Conservation (phyloP, 2,329 filamentous ascomycete genomes). For the Triangularia setosa region DNA sequence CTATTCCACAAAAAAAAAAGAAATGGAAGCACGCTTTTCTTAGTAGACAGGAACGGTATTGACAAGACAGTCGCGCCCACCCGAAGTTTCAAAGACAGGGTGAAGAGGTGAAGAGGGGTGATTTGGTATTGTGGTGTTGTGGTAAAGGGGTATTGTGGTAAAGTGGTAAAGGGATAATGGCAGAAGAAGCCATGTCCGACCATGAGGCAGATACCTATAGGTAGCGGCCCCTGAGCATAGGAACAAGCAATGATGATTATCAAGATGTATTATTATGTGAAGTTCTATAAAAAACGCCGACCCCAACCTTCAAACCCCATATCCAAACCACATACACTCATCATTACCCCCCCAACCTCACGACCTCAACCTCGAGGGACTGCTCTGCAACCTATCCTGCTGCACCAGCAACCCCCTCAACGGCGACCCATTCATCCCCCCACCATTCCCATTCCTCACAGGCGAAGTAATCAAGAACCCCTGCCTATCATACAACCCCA, state of each 20-base stretch:
- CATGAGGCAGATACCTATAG: too few relatives aligned
- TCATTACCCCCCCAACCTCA: not conserved
- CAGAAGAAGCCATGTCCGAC: too few relatives aligned
- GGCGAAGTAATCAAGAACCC: slow-evolving; percentile 44
- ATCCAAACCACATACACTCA: not conserved
- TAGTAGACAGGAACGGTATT: too few relatives aligned
- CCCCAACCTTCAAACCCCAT: not conserved
- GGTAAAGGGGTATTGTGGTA: too few relatives aligned
- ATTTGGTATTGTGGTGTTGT: too few relatives aligned
- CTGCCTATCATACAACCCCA: slow-evolving; percentile 43
- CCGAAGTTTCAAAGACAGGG: too few relatives aligned
- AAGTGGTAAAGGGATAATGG: too few relatives aligned
- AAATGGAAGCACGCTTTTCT: too few relatives aligned
- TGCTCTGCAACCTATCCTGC: not conserved
- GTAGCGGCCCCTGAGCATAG: too few relatives aligned
- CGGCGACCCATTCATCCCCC: not conserved
- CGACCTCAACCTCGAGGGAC: not conserved
- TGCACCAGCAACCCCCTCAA: slow-evolving; percentile 9
- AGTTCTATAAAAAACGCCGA: not conserved
- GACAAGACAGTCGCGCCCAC: too few relatives aligned
- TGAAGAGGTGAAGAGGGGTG: too few relatives aligned
- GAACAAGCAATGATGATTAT: not conserved
- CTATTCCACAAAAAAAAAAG: too few relatives aligned
- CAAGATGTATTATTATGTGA: not conserved
- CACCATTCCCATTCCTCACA: slow-evolving; percentile 26